Evolutionary conservation across 208 protist species (phyloP).

Genomic region (Wallacemonas sp.): DNA sequence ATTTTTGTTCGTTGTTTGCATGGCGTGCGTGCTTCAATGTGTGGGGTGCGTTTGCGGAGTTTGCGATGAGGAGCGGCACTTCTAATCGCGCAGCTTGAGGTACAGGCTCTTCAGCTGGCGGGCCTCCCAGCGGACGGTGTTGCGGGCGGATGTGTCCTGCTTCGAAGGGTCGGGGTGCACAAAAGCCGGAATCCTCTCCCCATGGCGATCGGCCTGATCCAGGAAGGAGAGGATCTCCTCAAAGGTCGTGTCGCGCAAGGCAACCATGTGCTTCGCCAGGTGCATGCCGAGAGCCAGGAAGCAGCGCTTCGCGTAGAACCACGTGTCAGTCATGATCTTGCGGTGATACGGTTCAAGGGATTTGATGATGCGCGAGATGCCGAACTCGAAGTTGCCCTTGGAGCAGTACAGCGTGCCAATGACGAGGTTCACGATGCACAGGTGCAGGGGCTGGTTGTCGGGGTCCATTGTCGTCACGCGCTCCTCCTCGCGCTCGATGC

Average conservation of each 20-base stretch:
- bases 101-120: slow-evolving; percentile 93
- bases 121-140: slow-evolving; percentile 94
- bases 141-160: slow-evolving; percentile 80
- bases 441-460: slow-evolving; percentile 93
- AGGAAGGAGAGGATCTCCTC: slow-evolving; percentile 95
- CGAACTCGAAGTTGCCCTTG: slow-evolving; percentile 98
- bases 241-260: slow-evolving; percentile 93
- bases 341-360: slow-evolving; percentile 96
- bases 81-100: slow-evolving; percentile 67
- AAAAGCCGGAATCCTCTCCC: slow-evolving; percentile 91
- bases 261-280: slow-evolving; percentile 98
- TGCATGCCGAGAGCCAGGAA: slow-evolving; percentile 94
- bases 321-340: slow-evolving; percentile 97
- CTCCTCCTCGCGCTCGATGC: slow-evolving; percentile 97
- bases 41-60: too few species aligned
- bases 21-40: too few species aligned
- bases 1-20: too few species aligned
- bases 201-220: slow-evolving; percentile 92
- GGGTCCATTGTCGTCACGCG: slow-evolving; percentile 77
- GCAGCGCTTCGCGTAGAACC: slow-evolving; percentile 98
- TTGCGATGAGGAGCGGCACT: too few species aligned
- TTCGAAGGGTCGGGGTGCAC: slow-evolving; percentile 85
- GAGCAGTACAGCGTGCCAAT: slow-evolving; percentile 99
- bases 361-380: slow-evolving; percentile 97
- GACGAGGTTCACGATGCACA: slow-evolving; percentile 98